These are phyloP conservation scores for Pyracantha coccinea DNA, from an alignment of 331 rosid species.

Conservation along the genomic window DNA sequence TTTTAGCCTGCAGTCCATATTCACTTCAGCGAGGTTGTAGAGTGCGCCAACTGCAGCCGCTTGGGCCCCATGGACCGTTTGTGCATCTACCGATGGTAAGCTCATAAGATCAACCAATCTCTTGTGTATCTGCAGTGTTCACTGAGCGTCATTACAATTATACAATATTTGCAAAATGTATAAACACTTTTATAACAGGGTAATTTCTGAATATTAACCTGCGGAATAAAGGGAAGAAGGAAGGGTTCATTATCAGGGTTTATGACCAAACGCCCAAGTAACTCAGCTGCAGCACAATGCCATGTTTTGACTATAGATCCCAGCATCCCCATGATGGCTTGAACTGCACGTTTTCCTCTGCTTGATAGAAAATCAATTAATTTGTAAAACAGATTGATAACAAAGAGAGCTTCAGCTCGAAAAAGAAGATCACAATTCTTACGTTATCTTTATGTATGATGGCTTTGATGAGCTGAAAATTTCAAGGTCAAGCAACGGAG, in stretches of 20 bases:
- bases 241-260: slow-evolving; percentile 93
- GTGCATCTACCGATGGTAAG: slow-evolving; percentile 29
- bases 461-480: slow-evolving; percentile 88
- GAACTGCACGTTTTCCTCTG: slow-evolving; percentile 87
- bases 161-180: neutral
- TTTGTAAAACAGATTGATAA: slow-evolving; percentile 13
- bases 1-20: slow-evolving; percentile 93
- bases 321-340: slow-evolving; percentile 91
- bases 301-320: slow-evolving; percentile 81
- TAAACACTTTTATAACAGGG: neutral
- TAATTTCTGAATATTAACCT: slow-evolving; percentile 35
- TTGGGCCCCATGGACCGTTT: slow-evolving; percentile 88
- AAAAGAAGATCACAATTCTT: slow-evolving; percentile 24
- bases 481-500: slow-evolving; percentile 85
- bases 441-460: slow-evolving; percentile 92
- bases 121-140: slow-evolving; percentile 49
- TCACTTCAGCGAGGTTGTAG: slow-evolving; percentile 95
- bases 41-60: slow-evolving; percentile 97
- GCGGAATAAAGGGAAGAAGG: slow-evolving; percentile 77
- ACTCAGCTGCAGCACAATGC: slow-evolving; percentile 95
- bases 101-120: neutral
- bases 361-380: neutral
- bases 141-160: neutral
- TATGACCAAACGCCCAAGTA: slow-evolving; percentile 89
- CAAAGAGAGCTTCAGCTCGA: neutral